Conservation (phyloP, 2,329 filamentous ascomycete species). For the Penicillium freii region DNA sequence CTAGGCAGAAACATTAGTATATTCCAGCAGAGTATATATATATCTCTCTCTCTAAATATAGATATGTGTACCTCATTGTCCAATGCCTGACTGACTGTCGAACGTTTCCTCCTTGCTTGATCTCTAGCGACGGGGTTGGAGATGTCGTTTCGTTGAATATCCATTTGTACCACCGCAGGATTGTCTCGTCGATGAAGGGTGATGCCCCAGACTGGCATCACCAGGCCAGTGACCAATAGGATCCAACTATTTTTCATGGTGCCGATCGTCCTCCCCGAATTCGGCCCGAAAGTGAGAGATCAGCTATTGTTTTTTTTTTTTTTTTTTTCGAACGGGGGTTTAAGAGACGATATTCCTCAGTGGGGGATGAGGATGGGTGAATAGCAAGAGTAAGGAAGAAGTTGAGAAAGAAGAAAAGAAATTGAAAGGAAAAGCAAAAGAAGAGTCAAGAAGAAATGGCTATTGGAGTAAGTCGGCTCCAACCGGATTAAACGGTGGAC, state of each 20-base stretch:
- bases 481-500: background rate
- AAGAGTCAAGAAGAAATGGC: background rate
- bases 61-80: conserved; percentile 52
- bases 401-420: background rate
- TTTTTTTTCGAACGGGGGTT: no score
- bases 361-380: background rate
- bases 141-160: conserved; percentile 51
- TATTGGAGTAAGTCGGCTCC: background rate
- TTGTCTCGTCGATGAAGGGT: conserved; percentile 33
- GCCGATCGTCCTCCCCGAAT: background rate
- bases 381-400: background rate
- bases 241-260: conserved; percentile 24
- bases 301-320: background rate
- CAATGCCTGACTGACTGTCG: conserved; percentile 46
- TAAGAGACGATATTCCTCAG: background rate
- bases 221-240: conserved; percentile 16
- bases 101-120: conserved; percentile 43
- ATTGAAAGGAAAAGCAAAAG: background rate
- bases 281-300: conserved; percentile 4
- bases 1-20: conserved; percentile 21
- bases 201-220: conserved; percentile 23
- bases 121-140: conserved; percentile 49
- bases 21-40: background rate
- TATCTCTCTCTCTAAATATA: background rate
- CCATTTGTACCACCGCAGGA: conserved; percentile 51